Conservation (phyloP, 306 rosid species). For the Rosa rugosa region DNA sequence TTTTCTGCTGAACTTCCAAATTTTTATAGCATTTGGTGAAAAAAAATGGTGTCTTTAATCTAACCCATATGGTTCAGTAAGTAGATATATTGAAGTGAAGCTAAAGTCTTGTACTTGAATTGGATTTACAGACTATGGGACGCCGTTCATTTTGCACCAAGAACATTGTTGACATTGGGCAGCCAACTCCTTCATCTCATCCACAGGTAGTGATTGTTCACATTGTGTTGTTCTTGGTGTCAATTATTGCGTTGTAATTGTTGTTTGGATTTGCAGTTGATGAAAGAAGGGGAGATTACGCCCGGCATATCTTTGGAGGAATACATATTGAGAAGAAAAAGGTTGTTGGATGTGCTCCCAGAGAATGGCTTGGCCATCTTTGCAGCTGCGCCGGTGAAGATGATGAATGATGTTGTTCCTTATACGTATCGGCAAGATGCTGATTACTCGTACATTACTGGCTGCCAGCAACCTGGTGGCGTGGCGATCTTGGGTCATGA, state of each 20-base stretch:
- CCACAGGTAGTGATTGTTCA: slow-evolving; percentile 54
- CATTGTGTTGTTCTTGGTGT: neutral
- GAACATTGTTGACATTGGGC: slow-evolving; percentile 68
- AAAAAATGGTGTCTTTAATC: neutral
- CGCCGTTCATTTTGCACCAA: slow-evolving; percentile 48
- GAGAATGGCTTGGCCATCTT: slow-evolving; percentile 81
- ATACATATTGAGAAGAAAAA: slow-evolving; percentile 69
- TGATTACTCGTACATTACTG: slow-evolving; percentile 80
- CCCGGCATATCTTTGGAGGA: slow-evolving; percentile 77
- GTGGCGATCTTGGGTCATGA: slow-evolving; percentile 82
- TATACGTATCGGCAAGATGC: slow-evolving; percentile 89
- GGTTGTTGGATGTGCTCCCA: slow-evolving; percentile 79
- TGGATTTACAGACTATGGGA: slow-evolving; percentile 46
- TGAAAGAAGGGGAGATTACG: slow-evolving; percentile 84
- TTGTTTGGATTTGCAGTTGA: slow-evolving; percentile 45
- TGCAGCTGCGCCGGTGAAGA: slow-evolving; percentile 89
- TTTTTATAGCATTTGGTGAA: neutral
- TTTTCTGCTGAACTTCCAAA: neutral
- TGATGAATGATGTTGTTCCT: slow-evolving; percentile 98
- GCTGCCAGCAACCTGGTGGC: slow-evolving; percentile 97
- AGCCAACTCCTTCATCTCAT: slow-evolving; percentile 82
- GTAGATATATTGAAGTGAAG: neutral
- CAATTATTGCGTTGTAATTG: neutral
- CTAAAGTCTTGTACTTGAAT: slow-evolving; percentile 17
- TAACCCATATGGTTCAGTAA: neutral